Percentiles rank a stretch among this genome's conserved stretches.
phyloP scores from a whole-genome alignment of 2,329 filamentous ascomycete species.

The Monosporascus cannonballus region DNA sequence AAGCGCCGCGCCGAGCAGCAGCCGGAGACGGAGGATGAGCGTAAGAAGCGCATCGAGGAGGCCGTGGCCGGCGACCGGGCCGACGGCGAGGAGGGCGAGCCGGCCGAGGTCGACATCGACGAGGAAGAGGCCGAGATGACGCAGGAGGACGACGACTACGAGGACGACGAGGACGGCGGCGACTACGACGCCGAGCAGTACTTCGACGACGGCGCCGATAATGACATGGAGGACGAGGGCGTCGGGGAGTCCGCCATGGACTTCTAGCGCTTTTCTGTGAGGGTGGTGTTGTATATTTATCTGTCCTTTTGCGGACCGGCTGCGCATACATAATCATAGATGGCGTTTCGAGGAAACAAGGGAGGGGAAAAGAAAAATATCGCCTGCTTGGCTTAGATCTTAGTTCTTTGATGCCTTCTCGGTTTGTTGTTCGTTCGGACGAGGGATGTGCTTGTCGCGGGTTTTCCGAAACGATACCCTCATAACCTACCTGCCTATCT shows the following conservation, averaged over 20 bases:
- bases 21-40: constrained; percentile 28
- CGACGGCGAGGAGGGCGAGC: constrained; percentile 31
- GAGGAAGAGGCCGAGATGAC: constrained; percentile 38
- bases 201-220: constrained; percentile 52
- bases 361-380: too few species aligned
- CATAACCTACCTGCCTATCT: too few species aligned
- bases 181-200: constrained; percentile 57
- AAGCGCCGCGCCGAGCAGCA: constrained; percentile 16
- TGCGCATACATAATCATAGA: too few species aligned
- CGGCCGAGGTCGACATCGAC: constrained; percentile 31
- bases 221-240: constrained; percentile 46
- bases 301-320: too few species aligned
- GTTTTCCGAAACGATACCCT: too few species aligned
- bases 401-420: too few species aligned
- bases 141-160: constrained; percentile 42
- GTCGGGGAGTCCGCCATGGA: constrained; percentile 29
- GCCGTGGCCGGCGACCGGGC: constrained; percentile 15
- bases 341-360: too few species aligned
- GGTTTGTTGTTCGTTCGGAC: too few species aligned
- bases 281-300: too few species aligned
- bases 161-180: constrained; percentile 51
- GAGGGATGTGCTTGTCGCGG: too few species aligned
- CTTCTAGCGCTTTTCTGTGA: constrained; percentile 4
- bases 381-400: too few species aligned
- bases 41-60: constrained; percentile 26